Percentiles rank a stretch among this genome's conserved stretches.
These are phyloP conservation scores for Rosa chinensis DNA, from an alignment of 306 rosid genomes.

Conservation along the genomic window DNA sequence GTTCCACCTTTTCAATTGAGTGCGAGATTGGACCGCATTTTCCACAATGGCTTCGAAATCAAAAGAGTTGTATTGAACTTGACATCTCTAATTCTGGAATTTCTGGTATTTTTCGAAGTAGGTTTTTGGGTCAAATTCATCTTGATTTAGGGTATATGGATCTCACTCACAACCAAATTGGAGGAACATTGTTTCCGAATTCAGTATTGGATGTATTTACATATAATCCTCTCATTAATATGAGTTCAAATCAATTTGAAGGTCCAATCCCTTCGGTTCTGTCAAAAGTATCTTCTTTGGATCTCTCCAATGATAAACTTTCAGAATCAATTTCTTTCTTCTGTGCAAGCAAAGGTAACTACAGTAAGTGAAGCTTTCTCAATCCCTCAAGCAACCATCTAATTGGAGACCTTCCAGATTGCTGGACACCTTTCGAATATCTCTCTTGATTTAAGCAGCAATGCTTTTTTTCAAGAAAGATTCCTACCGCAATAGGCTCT, in stretches of 20 bases:
- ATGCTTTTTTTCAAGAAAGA: conserved; percentile 13
- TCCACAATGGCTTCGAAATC: neutral
- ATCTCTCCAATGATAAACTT: conserved; percentile 13
- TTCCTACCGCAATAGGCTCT: neutral
- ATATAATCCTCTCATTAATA: accelerated
- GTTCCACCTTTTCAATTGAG: conserved; percentile 12
- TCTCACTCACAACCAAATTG: conserved; percentile 16
- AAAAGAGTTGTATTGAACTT: neutral
- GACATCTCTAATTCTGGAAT: neutral
- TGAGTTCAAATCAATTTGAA: conserved; percentile 15
- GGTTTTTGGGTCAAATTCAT: conserved; percentile 15
- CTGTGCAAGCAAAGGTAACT: neutral
- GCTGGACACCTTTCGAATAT: neutral
- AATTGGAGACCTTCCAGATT: conserved; percentile 18
- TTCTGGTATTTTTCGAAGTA: neutral
- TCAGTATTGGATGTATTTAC: neutral
- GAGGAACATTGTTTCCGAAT: neutral
- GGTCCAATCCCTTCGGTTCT: neutral
- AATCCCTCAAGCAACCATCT: conserved; percentile 5
- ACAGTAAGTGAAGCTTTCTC: neutral
- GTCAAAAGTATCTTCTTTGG: neutral
- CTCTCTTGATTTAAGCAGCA: conserved; percentile 5
- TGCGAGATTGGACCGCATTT: neutral
- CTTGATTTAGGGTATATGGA: neutral
- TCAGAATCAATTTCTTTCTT: neutral